Evolutionary conservation across 1,139 yeast species (phyloP).

Genomic region (Entelexis paramagnoliae): DNA sequence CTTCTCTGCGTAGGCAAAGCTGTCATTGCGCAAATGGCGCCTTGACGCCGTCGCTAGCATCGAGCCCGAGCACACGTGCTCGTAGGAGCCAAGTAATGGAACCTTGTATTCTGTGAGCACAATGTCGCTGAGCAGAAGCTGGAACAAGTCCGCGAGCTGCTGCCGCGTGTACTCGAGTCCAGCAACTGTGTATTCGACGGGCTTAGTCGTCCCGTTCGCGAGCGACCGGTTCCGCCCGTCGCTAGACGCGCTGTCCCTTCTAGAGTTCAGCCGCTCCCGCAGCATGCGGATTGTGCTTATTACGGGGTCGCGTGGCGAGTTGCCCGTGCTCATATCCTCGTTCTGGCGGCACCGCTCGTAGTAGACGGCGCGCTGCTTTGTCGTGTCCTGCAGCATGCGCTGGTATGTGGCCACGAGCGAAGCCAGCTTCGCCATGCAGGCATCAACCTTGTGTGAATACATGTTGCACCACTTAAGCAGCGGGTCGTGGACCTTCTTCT

Average conservation of each 20-base stretch:
- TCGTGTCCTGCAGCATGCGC: conserved; percentile 38
- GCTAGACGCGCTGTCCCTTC: neutral
- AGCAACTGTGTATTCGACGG: conserved; percentile 28
- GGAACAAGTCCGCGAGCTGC: conserved; percentile 37
- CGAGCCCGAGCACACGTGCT: conserved; percentile 51
- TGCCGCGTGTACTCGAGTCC: conserved; percentile 31
- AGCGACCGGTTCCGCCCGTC: neutral
- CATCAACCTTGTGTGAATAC: conserved; percentile 54
- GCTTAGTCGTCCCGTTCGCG: neutral
- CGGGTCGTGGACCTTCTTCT: conserved; percentile 52
- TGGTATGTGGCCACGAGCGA: conserved; percentile 44
- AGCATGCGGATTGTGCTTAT: conserved; percentile 23
- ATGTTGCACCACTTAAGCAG: conserved; percentile 62
- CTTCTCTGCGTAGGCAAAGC: conserved; percentile 53
- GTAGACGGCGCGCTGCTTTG: conserved; percentile 51
- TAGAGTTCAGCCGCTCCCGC: conserved; percentile 16
- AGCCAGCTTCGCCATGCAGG: conserved; percentile 44
- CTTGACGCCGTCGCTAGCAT: conserved; percentile 49
- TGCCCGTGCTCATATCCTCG: conserved; percentile 40
- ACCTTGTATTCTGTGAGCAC: conserved; percentile 38
- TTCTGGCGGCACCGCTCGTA: conserved; percentile 62
- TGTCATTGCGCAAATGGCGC: conserved; percentile 34
- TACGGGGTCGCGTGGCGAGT: conserved; percentile 19
- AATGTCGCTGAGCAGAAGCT: conserved; percentile 36
- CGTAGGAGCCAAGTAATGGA: conserved; percentile 51